Evolutionary conservation across 2,329 filamentous ascomycete genomes (phyloP), one percentile per base, ranked within the genome.

Genomic region (Aspergillus aculeatinus): DNA sequence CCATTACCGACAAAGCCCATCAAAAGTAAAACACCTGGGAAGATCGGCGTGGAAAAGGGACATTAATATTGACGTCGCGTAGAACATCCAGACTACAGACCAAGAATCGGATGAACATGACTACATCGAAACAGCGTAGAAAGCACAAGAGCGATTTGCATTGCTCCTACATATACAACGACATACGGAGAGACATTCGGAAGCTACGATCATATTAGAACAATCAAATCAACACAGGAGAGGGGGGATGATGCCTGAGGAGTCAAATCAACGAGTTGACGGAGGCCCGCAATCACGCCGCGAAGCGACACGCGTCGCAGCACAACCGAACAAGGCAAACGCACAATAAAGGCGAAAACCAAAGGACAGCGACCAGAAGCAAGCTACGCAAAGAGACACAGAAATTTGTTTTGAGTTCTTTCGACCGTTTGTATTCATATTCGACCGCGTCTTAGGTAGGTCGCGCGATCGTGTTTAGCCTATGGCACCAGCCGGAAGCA

Each of bases 341-440:
- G 33, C n/a, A 42, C 27, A 44, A 44, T n/a, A 44, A 42, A 53
- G 5, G 16, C 39, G 12, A 9, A 7, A 9, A 35, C 21, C 3
- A 10, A 27, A 27, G 25, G 12, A n/a, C 16, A 55, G 42, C 12
- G 9, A 25, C 19, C n/a, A 44, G n/a, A 23, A 55, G 7, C 16
- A 35, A 12, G 29, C 19, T 5, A 55, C 27, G 29, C 10, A 16
- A 6, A 29, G 27, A 29, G 27, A 29, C 10, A 27, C 23, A 25
- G 12, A 14, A 25, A 14, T 2, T 23, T 23, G 23, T 7, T 5
- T 44, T 55, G 42, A 54, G 51, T 61, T 62, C 19, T 67, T 65
- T 71, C 65, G 60, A 66, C 55, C 50, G 67, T 68, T 73, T 68
- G 70, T 74, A 74, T 75, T 75, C 72, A 73, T 74, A 73, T 70